phyloP scores from a whole-genome alignment of 805 yeast genomes.

The Hyphopichia homilentoma region DNA sequence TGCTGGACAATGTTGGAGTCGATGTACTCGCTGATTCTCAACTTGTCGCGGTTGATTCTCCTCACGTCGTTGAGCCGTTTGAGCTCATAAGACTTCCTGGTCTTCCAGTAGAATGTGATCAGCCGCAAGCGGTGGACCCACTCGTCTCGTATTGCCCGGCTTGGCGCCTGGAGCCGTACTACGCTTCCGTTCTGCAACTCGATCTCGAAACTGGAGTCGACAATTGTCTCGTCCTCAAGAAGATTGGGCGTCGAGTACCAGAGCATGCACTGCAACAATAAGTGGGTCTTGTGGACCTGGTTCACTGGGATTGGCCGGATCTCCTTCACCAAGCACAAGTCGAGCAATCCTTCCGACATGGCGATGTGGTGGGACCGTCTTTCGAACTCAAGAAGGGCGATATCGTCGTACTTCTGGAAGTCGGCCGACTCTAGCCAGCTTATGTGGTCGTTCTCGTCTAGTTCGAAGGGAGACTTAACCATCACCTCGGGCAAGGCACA shows the following conservation, averaged over 20 bases:
- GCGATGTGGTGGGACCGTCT: constrained; percentile 55
- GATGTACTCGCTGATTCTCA: constrained; percentile 51
- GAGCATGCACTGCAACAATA: constrained; percentile 19
- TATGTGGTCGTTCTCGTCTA: constrained; percentile 50
- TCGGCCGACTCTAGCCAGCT: constrained; percentile 55
- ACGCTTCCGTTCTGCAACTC: constrained; percentile 41
- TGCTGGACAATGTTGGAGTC: constrained; percentile 52
- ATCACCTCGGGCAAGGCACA: constrained; percentile 32
- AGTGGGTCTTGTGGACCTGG: constrained; percentile 19
- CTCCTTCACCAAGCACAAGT: constrained; percentile 47
- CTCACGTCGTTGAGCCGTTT: constrained; percentile 32
- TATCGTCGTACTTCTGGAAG: constrained; percentile 47
- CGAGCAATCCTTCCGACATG: constrained; percentile 59
- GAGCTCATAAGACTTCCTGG: constrained; percentile 39
- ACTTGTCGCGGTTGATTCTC: constrained; percentile 39
- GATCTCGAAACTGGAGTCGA: constrained; percentile 53
- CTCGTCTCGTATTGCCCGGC: constrained; percentile 44
- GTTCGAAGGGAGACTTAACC: constrained; percentile 51
- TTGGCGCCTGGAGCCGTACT: constrained; percentile 56
- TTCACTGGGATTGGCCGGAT: constrained; percentile 30
- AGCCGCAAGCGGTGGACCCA: constrained; percentile 60
- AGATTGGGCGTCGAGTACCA: constrained; percentile 27
- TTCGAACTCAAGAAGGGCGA: constrained; percentile 63
- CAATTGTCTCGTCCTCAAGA: constrained; percentile 23
- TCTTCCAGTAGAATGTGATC: constrained; percentile 57